A percentile compares a stretch with the other conserved stretches of the same genome.
phyloP scores from a whole-genome alignment of 2,329 filamentous ascomycete genomes.

The Lachnellula arida region DNA sequence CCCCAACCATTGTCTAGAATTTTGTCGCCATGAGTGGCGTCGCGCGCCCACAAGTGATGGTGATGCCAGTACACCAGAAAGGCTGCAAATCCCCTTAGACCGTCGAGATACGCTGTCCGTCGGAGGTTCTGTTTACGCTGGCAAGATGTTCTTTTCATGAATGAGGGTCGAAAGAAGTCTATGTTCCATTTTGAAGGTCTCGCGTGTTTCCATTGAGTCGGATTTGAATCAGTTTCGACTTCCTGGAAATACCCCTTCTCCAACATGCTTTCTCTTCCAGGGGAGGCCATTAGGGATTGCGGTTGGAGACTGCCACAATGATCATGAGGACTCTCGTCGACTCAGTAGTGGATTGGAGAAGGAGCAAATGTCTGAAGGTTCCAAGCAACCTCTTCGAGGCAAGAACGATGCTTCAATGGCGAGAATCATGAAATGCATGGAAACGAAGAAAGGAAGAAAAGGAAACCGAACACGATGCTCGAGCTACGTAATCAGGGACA shows the following conservation, averaged over 20 bases:
- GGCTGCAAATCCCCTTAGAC: constrained; percentile 42
- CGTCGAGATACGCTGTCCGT: constrained; percentile 41
- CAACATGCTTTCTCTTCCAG: constrained; percentile 1
- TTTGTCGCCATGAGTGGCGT: not conserved
- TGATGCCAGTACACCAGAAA: constrained; percentile 40
- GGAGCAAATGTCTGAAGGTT: too few species aligned
- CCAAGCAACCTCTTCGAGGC: too few species aligned
- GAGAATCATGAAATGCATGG: too few species aligned
- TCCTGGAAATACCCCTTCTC: constrained; percentile 5
- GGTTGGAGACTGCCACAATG: not conserved
- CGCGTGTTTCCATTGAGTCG: not conserved
- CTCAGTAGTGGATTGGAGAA: not conserved
- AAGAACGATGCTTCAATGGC: too few species aligned
- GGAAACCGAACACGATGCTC: too few species aligned
- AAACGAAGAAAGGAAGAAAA: too few species aligned
- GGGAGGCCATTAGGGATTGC: not conserved
- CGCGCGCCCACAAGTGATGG: constrained; percentile 12
- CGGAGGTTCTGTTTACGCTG: not conserved
- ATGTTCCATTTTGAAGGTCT: not conserved
- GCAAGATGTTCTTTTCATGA: not conserved
- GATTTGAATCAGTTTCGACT: not conserved
- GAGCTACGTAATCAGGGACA: too few species aligned
- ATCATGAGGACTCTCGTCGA: not conserved
- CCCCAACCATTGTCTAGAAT: constrained; percentile 11
- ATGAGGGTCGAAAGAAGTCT: constrained; percentile 1